Base-by-base conservation (phyloP, 768 basidiomycete species). In the Podaxis rugospora region DNA sequence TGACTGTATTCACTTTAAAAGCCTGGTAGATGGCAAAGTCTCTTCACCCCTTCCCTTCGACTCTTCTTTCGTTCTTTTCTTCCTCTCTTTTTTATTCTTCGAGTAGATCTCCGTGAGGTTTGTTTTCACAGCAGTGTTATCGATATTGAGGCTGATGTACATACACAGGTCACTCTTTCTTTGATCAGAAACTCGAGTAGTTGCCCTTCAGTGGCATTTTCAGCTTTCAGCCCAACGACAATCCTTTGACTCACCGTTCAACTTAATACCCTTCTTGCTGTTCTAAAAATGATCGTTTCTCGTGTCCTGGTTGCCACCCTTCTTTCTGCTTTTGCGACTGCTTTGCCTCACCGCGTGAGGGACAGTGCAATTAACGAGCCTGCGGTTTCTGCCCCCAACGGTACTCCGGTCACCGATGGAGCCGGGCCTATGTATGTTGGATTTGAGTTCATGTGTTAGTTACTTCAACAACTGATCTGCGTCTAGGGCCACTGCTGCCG, bases 61-160 rank as follows among this genome's bases (percentile, higher is more conserved):
- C 68, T 68, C 72, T 68, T 63, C 64, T 72, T 76, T 78, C 70
- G 74, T 77, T 75, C 66, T 68, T 66, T 66, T 69, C 66, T 66
- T 62, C 72, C 69, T 65, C 73, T 51, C 68, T 64, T 73, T 37
- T 69, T 68, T 67, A 65, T 72, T 75, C 71, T 82, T 85, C 85
- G 84, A 84, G 82, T 87, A 81, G 88, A 84, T 76, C 76, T 84
- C 84, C 71, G 51, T 77, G 77, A 79, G 83, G 83, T 82, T 62
- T 65, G 76, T 68, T 7, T 50, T n/a, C n/a, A 5, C 53, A 42
- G 40, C 44, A 57, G 53, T 49, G 51, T 53, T 50, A n/a, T 55
- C 53, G 32, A 61, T 51, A 36, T 36, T 18, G 27, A 53, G 50
- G 46, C 63, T 63, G 51, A 59, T 50, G 18, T 23, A 40, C 23